Conservation (phyloP, 768 basidiomycete species). For the Austroboletus eburneus region DNA sequence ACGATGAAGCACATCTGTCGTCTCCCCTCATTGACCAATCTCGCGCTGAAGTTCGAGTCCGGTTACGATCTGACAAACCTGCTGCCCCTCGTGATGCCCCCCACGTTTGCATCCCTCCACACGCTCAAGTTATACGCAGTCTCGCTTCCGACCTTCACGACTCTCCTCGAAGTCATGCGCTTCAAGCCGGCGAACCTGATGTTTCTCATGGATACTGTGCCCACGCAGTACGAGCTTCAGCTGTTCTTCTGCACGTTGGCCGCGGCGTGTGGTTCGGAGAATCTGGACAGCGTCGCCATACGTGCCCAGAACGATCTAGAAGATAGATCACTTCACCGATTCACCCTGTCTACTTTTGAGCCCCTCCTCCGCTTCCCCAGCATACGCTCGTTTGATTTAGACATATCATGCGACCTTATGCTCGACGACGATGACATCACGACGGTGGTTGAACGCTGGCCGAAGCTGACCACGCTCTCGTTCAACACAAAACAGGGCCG, state of each 20-base stretch:
- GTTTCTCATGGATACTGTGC: conserved; percentile 10
- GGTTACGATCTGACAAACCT: conserved; percentile 16
- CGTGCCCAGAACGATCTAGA: not conserved
- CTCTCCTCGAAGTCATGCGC: conserved; percentile 17
- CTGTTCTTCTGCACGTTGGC: conserved; percentile 20
- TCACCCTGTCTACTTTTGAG: conserved; percentile 15
- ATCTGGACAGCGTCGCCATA: not conserved
- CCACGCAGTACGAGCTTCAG: conserved; percentile 16
- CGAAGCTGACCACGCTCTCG: conserved; percentile 8
- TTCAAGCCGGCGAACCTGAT: conserved; percentile 12
- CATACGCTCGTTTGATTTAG: conserved; percentile 10
- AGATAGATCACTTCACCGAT: too few relatives aligned
- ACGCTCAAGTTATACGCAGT: conserved; percentile 8
- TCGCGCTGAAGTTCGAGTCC: conserved; percentile 12
- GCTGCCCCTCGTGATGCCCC: conserved; percentile 5
- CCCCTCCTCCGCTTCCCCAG: conserved; percentile 15
- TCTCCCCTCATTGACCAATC: conserved; percentile 13
- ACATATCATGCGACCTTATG: conserved; percentile 16
- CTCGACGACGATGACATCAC: conserved; percentile 21
- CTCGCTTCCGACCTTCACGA: conserved; percentile 16
- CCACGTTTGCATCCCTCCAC: conserved; percentile 13
- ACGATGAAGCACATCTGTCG: conserved; percentile 23
- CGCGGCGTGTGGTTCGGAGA: conserved; percentile 8
- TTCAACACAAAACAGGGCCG: conserved; percentile 19
- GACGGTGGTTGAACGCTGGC: conserved; percentile 19